Percentiles rank a stretch among this genome's conserved stretches.
Evolutionary conservation across 306 rosid genomes (phyloP).

Genomic region (peach (Prunus persica)): DNA sequence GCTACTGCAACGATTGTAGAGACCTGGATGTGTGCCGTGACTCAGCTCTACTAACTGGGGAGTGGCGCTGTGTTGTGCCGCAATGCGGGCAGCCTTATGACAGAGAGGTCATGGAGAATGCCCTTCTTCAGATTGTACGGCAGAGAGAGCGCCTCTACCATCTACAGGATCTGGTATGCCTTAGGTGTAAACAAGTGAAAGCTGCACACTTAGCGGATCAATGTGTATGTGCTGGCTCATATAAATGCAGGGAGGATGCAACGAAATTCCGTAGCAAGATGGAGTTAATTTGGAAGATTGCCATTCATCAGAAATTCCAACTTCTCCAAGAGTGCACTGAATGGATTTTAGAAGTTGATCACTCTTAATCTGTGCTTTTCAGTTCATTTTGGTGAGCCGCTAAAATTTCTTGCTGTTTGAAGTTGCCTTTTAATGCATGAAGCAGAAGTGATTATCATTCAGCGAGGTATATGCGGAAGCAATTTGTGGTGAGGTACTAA

Average conservation of each 20-base stretch:
- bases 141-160: conserved; percentile 87
- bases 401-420: not conserved
- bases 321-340: conserved; percentile 75
- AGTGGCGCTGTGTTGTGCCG: conserved; percentile 82
- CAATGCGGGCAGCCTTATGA: conserved; percentile 93
- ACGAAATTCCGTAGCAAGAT: conserved; percentile 51
- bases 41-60: conserved; percentile 52
- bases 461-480: not conserved
- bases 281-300: conserved; percentile 59
- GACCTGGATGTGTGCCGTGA: conserved; percentile 87
- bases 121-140: conserved; percentile 70
- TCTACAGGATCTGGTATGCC: conserved; percentile 73
- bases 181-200: conserved; percentile 68
- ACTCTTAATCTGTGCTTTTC: not conserved
- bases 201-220: conserved; percentile 86
- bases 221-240: conserved; percentile 80
- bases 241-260: conserved; percentile 61
- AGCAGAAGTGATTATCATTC: not conserved
- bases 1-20: conserved; percentile 88
- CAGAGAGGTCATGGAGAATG: conserved; percentile 70
- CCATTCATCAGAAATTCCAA: conserved; percentile 74
- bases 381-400: not conserved
- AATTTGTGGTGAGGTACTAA: not conserved
- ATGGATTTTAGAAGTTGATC: conserved; percentile 63
- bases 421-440: not conserved